A percentile compares a stretch with the other conserved stretches of the same genome.
phyloP scores from a whole-genome alignment of 441 rosid species.

The Populus tomentosa region DNA sequence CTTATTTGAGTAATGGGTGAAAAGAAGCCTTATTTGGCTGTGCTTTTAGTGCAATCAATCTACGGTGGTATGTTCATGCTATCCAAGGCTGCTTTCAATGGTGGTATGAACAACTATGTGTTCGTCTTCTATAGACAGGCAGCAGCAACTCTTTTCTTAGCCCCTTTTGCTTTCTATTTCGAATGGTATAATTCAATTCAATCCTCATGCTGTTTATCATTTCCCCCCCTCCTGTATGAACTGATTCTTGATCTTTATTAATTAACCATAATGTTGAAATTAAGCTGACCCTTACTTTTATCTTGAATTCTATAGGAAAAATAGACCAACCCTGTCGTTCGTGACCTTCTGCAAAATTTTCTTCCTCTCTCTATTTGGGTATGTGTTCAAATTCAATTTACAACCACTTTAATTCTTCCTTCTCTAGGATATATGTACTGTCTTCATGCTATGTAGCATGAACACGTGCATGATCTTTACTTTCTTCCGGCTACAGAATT shows the following conservation, averaged over 20 bases:
- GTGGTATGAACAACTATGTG: slow-evolving; percentile 79
- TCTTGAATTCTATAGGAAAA: slow-evolving; percentile 34
- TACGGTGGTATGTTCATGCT: slow-evolving; percentile 83
- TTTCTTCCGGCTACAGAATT: no score
- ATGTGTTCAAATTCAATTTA: slow-evolving; percentile 7
- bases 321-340: slow-evolving; percentile 59
- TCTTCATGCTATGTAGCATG: no score
- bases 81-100: slow-evolving; percentile 79
- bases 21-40: slow-evolving; percentile 58
- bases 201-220: no score
- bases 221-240: not conserved
- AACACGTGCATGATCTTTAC: no score
- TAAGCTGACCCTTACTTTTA: not conserved
- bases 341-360: slow-evolving; percentile 68
- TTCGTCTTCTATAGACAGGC: slow-evolving; percentile 88
- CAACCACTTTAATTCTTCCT: no score
- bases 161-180: slow-evolving; percentile 57
- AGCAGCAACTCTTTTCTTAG: slow-evolving; percentile 62
- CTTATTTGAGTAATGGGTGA: slow-evolving; percentile 25
- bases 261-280: not conserved
- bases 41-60: slow-evolving; percentile 51
- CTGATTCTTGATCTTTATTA: not conserved
- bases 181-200: slow-evolving; percentile 45
- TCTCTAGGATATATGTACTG: no score
- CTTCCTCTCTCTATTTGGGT: slow-evolving; percentile 71